phyloP scores from a whole-genome alignment of 2,329 filamentous ascomycete species.

The Balansia obtecta region DNA sequence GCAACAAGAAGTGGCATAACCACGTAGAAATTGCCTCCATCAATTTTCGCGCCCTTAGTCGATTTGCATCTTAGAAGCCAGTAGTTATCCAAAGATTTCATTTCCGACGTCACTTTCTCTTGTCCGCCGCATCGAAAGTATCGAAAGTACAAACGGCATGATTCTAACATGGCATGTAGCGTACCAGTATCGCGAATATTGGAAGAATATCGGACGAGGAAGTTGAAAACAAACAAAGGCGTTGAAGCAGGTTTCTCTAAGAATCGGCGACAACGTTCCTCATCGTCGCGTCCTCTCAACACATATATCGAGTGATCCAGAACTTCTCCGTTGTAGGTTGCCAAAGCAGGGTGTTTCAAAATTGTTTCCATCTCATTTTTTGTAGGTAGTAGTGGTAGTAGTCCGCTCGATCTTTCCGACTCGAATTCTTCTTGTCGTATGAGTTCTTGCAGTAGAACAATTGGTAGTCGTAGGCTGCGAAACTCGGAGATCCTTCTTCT shows the following conservation, averaged over 20 bases:
- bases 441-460: slow-evolving; percentile 21
- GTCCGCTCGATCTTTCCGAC: slow-evolving; percentile 6
- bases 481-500: slow-evolving; percentile 12
- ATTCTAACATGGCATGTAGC: slow-evolving; percentile 15
- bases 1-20: slow-evolving; percentile 15
- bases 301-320: slow-evolving; percentile 18
- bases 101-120: no score
- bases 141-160: slow-evolving; percentile 11
- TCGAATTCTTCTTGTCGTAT: slow-evolving; percentile 13
- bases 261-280: slow-evolving; percentile 20
- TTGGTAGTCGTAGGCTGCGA: slow-evolving; percentile 16
- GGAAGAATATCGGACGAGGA: slow-evolving; percentile 17
- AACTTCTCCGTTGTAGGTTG: slow-evolving; percentile 11
- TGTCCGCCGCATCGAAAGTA: slow-evolving; percentile 4
- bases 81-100: slow-evolving; percentile 1
- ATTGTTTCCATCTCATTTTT: slow-evolving; percentile 12
- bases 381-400: slow-evolving; percentile 15
- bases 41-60: slow-evolving; percentile 1
- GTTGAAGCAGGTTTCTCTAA: slow-evolving; percentile 13
- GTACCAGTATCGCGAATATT: slow-evolving; percentile 13
- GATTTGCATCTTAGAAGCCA: not conserved
- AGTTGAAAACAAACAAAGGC: slow-evolving; percentile 19
- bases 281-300: slow-evolving; percentile 17
- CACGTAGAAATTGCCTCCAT: slow-evolving; percentile 13
- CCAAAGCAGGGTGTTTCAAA: slow-evolving; percentile 10